phyloP scores from a whole-genome alignment of 345 rosid genomes.

The Orychophragmus violaceus region DNA sequence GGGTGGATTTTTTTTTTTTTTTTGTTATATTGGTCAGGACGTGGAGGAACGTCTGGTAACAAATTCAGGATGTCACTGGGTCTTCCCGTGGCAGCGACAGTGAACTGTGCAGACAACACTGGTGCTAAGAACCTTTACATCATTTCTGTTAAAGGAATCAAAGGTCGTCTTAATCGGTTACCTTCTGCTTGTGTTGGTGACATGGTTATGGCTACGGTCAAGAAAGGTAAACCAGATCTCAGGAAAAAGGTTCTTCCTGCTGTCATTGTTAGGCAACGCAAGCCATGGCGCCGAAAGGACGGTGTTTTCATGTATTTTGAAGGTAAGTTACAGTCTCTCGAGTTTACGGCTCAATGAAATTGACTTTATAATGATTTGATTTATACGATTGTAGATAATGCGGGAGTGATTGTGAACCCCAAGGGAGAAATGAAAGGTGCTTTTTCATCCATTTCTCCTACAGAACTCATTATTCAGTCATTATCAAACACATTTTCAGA shows the following conservation, averaged over 20 bases:
- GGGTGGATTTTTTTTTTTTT: not conserved
- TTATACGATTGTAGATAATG: constrained; percentile 55
- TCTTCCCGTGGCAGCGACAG: too few relatives aligned
- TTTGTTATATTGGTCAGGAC: constrained; percentile 37
- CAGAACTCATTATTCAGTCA: not conserved
- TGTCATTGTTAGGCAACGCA: constrained; percentile 91
- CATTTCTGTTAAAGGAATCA: too few relatives aligned
- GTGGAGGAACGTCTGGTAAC: constrained; percentile 92
- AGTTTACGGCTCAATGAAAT: too few relatives aligned
- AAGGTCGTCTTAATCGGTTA: too few relatives aligned
- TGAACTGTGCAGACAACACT: too few relatives aligned
- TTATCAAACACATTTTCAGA: not conserved
- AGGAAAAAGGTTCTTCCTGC: constrained; percentile 97
- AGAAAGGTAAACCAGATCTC: constrained; percentile 87
- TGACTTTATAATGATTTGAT: not conserved
- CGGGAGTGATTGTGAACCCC: constrained; percentile 91
- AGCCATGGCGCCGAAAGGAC: too few relatives aligned
- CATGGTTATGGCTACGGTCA: too few relatives aligned
- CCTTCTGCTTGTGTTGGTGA: too few relatives aligned
- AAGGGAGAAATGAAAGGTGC: constrained; percentile 97
- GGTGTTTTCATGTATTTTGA: constrained; percentile 98
- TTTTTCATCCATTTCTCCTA: not conserved
- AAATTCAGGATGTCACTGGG: constrained; percentile 94
- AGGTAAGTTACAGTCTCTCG: constrained; percentile 34
- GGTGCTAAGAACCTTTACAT: too few relatives aligned